phyloP scores from a whole-genome alignment of 108 stramenopile genomes.

The Fistulifera pelliculosa region DNA sequence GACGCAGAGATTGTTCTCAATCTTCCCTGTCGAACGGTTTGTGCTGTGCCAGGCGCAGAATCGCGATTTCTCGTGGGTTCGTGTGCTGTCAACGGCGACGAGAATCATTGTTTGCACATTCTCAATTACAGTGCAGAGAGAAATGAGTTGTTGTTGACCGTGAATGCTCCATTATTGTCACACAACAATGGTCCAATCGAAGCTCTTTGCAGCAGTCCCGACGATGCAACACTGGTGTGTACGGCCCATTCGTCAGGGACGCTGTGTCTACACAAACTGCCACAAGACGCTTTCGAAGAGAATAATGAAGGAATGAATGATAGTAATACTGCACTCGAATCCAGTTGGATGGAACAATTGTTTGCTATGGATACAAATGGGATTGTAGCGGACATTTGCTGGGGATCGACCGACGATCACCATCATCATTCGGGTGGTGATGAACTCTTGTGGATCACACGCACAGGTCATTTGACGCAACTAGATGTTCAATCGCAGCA shows the following conservation, averaged over 20 bases:
- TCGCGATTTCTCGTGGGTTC: conserved; percentile 36
- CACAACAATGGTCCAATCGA: conserved; percentile 22
- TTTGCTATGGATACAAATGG: neutral
- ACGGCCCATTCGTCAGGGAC: conserved; percentile 3
- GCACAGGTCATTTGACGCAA: neutral
- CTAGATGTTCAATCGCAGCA: neutral
- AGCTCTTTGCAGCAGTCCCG: conserved; percentile 20
- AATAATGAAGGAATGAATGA: neutral
- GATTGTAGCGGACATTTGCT: neutral
- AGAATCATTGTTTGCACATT: too few relatives aligned
- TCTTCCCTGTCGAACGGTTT: conserved; percentile 25
- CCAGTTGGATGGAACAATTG: neutral
- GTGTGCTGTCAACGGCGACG: too few relatives aligned
- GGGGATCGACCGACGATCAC: too few relatives aligned
- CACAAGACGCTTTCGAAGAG: neutral
- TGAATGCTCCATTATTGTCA: conserved; percentile 7
- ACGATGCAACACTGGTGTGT: conserved; percentile 11
- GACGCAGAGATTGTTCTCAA: conserved; percentile 13
- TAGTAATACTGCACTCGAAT: neutral
- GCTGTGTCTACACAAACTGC: neutral
- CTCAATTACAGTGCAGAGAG: too few relatives aligned
- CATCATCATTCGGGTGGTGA: neutral
- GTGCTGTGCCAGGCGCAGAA: conserved; percentile 25
- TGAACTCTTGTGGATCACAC: neutral
- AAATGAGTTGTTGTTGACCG: too few relatives aligned